phyloP scores from a whole-genome alignment of 2,329 filamentous ascomycete species.

The Decorospora gaudefroyi region DNA sequence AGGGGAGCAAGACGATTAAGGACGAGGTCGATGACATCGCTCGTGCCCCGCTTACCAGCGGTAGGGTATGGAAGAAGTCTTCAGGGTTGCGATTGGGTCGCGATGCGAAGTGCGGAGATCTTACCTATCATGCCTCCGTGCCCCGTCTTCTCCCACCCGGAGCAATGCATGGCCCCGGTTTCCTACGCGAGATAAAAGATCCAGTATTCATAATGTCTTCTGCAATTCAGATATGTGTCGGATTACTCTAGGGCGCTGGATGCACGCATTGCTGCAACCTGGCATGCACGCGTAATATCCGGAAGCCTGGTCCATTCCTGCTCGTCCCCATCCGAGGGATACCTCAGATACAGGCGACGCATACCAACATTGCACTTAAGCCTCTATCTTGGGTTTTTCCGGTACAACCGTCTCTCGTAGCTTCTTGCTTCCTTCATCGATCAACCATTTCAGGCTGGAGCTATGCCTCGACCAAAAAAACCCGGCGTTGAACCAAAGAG shows the following conservation, averaged over 20 bases:
- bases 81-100: conserved; percentile 15
- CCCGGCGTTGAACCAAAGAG: conserved; percentile 68
- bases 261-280: conserved; percentile 6
- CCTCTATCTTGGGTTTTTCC: too few species aligned
- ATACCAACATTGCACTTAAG: too few species aligned
- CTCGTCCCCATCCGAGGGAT: conserved; percentile 1
- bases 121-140: conserved; percentile 9
- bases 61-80: neutral
- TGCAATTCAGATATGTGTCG: conserved; percentile 8
- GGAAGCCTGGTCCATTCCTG: conserved; percentile 10
- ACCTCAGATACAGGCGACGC: too few species aligned
- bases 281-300: conserved; percentile 6
- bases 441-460: neutral
- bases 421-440: conserved; percentile 1
- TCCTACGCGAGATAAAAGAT: conserved; percentile 5
- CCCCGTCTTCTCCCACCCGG: conserved; percentile 1
- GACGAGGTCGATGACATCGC: neutral
- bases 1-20: neutral
- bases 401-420: neutral
- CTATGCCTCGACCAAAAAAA: conserved; percentile 69
- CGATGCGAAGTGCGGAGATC: conserved; percentile 15
- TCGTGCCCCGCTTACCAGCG: conserved; percentile 12
- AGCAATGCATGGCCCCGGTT: neutral
- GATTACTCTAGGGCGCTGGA: conserved; percentile 16
- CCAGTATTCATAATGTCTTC: neutral